Percentiles rank a stretch among this genome's conserved stretches.
These are phyloP conservation scores for Malus sylvestris DNA, from an alignment of 306 rosid species.

Conservation along the genomic window DNA sequence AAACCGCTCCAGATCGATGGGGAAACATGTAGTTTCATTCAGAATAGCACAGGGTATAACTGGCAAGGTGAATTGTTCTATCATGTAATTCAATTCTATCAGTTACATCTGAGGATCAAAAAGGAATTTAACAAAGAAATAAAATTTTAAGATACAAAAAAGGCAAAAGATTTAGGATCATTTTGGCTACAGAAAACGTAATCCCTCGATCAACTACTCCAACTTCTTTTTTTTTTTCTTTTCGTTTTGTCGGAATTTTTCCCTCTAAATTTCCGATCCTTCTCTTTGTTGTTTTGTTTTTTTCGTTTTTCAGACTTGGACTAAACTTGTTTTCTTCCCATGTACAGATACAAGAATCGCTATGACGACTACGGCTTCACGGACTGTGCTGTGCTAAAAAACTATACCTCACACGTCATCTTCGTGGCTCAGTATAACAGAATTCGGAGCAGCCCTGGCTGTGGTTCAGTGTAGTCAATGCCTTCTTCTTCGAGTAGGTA, in stretches of 20 bases:
- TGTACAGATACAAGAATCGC: conserved; percentile 83
- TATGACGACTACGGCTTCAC: conserved; percentile 43
- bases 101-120: conserved; percentile 52
- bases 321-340: conserved; percentile 48
- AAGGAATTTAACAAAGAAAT: conserved; percentile 34
- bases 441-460: conserved; percentile 84
- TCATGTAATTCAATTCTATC: conserved; percentile 67
- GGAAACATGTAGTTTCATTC: background rate
- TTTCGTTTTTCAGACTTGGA: conserved; percentile 24
- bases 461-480: conserved; percentile 76
- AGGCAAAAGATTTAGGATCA: conserved; percentile 28
- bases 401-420: conserved; percentile 45
- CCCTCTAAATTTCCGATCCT: conserved; percentile 30
- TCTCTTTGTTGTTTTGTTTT: background rate
- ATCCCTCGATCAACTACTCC: conserved; percentile 37
- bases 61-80: conserved; percentile 41
- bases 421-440: conserved; percentile 55
- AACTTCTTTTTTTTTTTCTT: conserved; percentile 17
- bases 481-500: conserved; percentile 93
- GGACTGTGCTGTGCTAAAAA: conserved; percentile 49
- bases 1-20: background rate
- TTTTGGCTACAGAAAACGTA: conserved; percentile 41
- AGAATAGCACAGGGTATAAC: background rate
- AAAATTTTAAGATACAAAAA: conserved; percentile 58
- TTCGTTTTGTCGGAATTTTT: background rate